phyloP scores from a whole-genome alignment of 202 grass and related monocot genomes.

The Musa balbisiana region DNA sequence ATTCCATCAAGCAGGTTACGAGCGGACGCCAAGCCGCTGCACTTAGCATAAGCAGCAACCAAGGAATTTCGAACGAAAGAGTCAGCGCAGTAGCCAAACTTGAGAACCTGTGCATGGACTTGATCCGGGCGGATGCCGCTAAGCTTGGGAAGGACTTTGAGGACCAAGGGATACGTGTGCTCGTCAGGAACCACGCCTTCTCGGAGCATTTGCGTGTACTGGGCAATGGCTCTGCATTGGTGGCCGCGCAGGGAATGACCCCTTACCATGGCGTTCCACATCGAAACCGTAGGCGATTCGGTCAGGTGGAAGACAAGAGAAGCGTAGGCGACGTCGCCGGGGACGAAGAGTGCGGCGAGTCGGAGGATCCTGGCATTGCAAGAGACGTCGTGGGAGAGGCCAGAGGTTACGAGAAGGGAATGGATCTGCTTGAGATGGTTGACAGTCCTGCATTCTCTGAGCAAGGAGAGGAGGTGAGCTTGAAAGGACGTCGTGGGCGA shows the following conservation, averaged over 20 bases:
- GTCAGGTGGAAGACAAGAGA: background rate
- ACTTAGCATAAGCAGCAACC: conserved; percentile 8
- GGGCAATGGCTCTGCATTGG: conserved; percentile 4
- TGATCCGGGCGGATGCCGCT: background rate
- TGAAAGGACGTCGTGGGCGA: background rate
- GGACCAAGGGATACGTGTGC: conserved; percentile 26
- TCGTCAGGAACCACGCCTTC: conserved; percentile 11
- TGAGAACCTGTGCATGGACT: conserved; percentile 16
- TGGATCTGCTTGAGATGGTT: conserved; percentile 13
- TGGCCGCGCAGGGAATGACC: background rate
- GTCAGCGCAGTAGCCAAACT: conserved; percentile 6
- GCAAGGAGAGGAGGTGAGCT: background rate
- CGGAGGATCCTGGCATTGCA: background rate
- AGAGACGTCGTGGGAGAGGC: conserved; percentile 1
- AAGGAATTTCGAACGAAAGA: conserved; percentile 19
- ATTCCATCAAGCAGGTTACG: conserved; percentile 11
- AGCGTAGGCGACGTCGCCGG: conserved; percentile 4
- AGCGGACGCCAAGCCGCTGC: background rate
- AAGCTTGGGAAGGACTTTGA: conserved; percentile 9
- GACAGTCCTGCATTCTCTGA: background rate
- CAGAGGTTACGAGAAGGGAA: conserved; percentile 9
- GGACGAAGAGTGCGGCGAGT: conserved; percentile 2
- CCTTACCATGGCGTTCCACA: background rate
- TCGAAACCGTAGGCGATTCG: background rate
- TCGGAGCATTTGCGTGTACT: conserved; percentile 15